phyloP scores from a whole-genome alignment of 768 basidiomycete genomes.

The Leccinellum rugosiceps region DNA sequence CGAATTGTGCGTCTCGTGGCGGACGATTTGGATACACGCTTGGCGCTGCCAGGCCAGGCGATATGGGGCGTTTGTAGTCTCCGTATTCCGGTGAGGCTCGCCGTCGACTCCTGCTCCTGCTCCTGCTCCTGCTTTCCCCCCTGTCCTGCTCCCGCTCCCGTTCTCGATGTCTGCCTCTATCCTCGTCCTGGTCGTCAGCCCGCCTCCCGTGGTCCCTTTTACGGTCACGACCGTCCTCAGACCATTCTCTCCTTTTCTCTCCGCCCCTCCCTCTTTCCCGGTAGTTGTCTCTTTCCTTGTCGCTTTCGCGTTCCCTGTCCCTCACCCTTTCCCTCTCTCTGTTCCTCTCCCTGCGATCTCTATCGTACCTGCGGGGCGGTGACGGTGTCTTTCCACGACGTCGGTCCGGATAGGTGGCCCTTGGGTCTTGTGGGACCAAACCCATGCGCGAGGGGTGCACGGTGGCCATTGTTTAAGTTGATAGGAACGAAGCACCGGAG shows the following conservation, averaged over 20 bases:
- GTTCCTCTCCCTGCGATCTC: slow-evolving; percentile 28
- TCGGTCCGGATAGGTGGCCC: slow-evolving; percentile 11
- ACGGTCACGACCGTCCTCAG: slow-evolving; percentile 3
- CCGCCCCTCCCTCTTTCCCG: not conserved
- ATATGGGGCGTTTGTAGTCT: slow-evolving; percentile 49
- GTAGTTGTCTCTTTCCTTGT: slow-evolving; percentile 20
- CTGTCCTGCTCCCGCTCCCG: slow-evolving; percentile 12
- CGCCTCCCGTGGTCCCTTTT: not conserved
- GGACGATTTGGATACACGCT: slow-evolving; percentile 55
- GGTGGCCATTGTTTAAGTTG: slow-evolving; percentile 51
- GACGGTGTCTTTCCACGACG: slow-evolving; percentile 46
- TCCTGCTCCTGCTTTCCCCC: slow-evolving; percentile 19
- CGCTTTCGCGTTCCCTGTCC: slow-evolving; percentile 15
- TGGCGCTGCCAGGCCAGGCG: slow-evolving; percentile 38
- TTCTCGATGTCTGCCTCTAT: slow-evolving; percentile 20
- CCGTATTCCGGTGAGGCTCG: slow-evolving; percentile 59
- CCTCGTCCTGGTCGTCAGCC: slow-evolving; percentile 17
- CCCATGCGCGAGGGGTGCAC: slow-evolving; percentile 72
- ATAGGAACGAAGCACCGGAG: not conserved
- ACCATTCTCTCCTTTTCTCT: not conserved
- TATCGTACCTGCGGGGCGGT: slow-evolving; percentile 32
- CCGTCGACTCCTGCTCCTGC: slow-evolving; percentile 20
- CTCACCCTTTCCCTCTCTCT: slow-evolving; percentile 26
- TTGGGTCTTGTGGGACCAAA: slow-evolving; percentile 51
- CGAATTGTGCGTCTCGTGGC: slow-evolving; percentile 9